Evolutionary conservation across 2,329 filamentous ascomycete species (phyloP), one percentile per base, ranked within the genome.

Genomic region (Cladorrhinum sp.): DNA sequence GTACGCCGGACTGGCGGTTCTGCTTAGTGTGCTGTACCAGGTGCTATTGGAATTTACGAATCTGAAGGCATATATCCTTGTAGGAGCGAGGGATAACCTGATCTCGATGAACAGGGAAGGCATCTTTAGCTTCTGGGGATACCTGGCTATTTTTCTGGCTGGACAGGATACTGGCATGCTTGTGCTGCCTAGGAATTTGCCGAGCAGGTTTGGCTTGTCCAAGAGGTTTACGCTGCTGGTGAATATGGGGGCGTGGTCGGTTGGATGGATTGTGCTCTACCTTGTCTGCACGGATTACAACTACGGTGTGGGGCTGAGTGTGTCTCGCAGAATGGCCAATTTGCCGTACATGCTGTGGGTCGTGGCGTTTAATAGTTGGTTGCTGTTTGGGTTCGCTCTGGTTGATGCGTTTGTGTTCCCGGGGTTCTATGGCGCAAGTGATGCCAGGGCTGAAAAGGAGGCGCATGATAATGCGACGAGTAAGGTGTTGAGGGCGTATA

Each of bases 341-440:
- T 81, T 97, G 64, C 92, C 95, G 0, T 99, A 99, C 72, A 84
- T 98, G 49, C 79, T 96, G 50, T 98, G 93, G 92, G 89, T 96
- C 7, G 83, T 87, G n/a, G 88, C 91, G 2, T 97, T 95, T 79
- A 99, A 98, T 77, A 88, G 85, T 63, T 80, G 83, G n/a, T 92
- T 96, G 72, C 79, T 99, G 9, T 78, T 91, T 7, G 81, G 88
- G 1, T 96, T 93, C 73, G 92, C 87, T 69, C 72, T 87, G 13
- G 82, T 95, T 23, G 93, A 99, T 73, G 87, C 84, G 2, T 24
- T 90, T 2, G 87, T 93, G 73, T 96, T 96, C 73, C 90, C 91
- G 0, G 78, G 81, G 1, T 82, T 89, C 5, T 85, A 92, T 73
- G 85, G 81, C 63, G 82, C 85, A 1, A 75, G 75, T 1, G 79